Base-by-base conservation (phyloP, 2,329 filamentous ascomycete species). In the Aspergillus sp. region DNA sequence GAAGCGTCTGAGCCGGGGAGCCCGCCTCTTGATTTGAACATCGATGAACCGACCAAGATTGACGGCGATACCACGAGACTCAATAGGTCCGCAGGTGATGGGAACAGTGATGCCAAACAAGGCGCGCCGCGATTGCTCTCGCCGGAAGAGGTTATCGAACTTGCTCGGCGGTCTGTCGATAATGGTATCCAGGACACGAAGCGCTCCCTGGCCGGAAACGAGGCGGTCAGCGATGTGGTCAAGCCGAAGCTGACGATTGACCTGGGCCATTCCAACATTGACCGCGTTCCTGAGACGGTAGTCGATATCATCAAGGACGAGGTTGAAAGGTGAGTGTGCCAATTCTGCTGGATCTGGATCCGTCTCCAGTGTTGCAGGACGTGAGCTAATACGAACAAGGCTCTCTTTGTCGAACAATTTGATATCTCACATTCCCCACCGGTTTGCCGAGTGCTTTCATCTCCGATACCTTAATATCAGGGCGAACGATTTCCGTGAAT, bases 401-500 rank as follows among this genome's bases (percentile, higher is more conserved):
- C 52, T 72, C 22, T 68, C 67, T 16, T 48, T 72, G 24, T 67
- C 67, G 5, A 66, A 71, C 37, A 72, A 72, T 34, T 60, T 67
- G 29, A 58, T 72, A n/a, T 60, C 63, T 33, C 58, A 64, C 35
- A 65, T 69, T 24, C 64, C 66, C 2, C 59, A 59, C 36, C 63
- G 64, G 8, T 69, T 69, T 30, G 58, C 61, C 8, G 63, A 67
- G 43, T 69, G 66, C 40, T 60, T 53, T 12, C 64, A 67, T 44
- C 57, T 69, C 27, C 59, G 61, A 19, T 69, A 69, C 41, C 63
- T 69, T 28, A 69, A 69, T 39, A 64, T 69, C 30, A 60, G 66
- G 32, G 58, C 62, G 8, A 69, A 69, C 37, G 61, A 61, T 32
- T 67, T 69, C 35, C 58, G 70, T 42, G 72, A 80, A 52, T 79